Evolutionary conservation across 306 rosid genomes (phyloP).

Genomic region (Datisca glomerata): DNA sequence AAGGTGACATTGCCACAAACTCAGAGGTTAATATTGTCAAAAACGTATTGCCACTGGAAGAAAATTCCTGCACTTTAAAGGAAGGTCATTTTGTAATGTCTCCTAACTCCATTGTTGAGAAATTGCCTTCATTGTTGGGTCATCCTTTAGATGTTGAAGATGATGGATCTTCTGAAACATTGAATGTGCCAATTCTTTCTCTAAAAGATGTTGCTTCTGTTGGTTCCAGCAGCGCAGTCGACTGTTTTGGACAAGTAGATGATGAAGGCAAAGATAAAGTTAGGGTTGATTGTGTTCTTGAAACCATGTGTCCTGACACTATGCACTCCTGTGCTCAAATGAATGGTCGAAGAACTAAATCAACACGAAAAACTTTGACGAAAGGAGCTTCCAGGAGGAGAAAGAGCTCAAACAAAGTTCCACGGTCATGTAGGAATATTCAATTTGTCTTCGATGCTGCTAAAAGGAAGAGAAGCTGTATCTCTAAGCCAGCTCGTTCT

Average conservation of each 20-base stretch:
- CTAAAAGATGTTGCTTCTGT: slow-evolving; percentile 24
- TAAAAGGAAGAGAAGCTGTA: slow-evolving; percentile 76
- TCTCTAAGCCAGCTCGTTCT: slow-evolving; percentile 60
- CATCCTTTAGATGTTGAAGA: slow-evolving; percentile 25
- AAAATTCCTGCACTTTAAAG: slow-evolving; percentile 22
- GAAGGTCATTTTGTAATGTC: slow-evolving; percentile 19
- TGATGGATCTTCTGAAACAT: slow-evolving; percentile 20
- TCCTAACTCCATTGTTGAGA: slow-evolving; percentile 18
- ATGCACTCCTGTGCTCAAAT: slow-evolving; percentile 35
- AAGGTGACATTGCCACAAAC: slow-evolving; percentile 10
- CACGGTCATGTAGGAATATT: slow-evolving; percentile 21
- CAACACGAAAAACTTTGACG: slow-evolving; percentile 36
- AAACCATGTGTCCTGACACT: slow-evolving; percentile 24
- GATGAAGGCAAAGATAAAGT: slow-evolving; percentile 31
- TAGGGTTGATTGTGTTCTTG: slow-evolving; percentile 30
- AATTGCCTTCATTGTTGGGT: slow-evolving; percentile 24
- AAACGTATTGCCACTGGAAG: slow-evolving; percentile 19
- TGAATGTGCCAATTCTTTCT: slow-evolving; percentile 22
- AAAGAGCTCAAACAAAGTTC: slow-evolving; percentile 32
- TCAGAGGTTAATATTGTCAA: slow-evolving; percentile 13
- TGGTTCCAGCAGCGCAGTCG: slow-evolving; percentile 20
- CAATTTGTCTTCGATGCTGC: slow-evolving; percentile 28
- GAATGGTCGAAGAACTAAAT: slow-evolving; percentile 37
- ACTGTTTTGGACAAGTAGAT: slow-evolving; percentile 22
- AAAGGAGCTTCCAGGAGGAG: slow-evolving; percentile 48